phyloP scores from a whole-genome alignment of 2,329 filamentous ascomycete species.

The Huntiella abstrusa region DNA sequence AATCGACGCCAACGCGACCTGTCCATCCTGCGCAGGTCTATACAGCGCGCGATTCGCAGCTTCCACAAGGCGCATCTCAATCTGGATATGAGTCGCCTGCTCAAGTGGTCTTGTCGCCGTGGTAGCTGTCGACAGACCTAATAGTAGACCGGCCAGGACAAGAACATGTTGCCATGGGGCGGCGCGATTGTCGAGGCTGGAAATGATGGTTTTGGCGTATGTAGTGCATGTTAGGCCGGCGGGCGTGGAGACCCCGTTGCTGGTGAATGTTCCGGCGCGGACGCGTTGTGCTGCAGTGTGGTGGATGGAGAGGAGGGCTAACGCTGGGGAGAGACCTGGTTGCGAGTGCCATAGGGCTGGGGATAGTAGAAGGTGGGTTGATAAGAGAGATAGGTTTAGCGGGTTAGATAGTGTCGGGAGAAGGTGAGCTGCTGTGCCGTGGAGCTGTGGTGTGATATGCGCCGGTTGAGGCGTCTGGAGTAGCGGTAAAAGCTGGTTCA shows the following conservation, averaged over 20 bases:
- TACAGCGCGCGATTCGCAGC: slow-evolving; percentile 61
- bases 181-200: slow-evolving; percentile 38
- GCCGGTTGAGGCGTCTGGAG: slow-evolving; percentile 35
- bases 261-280: slow-evolving; percentile 18
- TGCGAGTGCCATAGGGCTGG: slow-evolving; percentile 47
- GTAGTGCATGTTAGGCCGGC: slow-evolving; percentile 29
- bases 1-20: slow-evolving; percentile 31
- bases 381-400: slow-evolving; percentile 53
- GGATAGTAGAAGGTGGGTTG: slow-evolving; percentile 51
- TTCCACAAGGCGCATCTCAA: slow-evolving; percentile 55
- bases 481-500: slow-evolving; percentile 45
- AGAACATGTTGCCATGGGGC: slow-evolving; percentile 67
- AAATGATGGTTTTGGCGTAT: slow-evolving; percentile 38
- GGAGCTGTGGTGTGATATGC: slow-evolving; percentile 33
- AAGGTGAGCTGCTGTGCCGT: slow-evolving; percentile 48
- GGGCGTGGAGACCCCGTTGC: slow-evolving; percentile 14
- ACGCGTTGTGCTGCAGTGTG: slow-evolving; percentile 44
- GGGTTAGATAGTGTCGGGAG: slow-evolving; percentile 54
- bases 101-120: slow-evolving; percentile 37
- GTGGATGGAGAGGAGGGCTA: slow-evolving; percentile 52
- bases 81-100: slow-evolving; percentile 39
- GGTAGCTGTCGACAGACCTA: slow-evolving; percentile 41
- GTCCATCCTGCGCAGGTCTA: slow-evolving; percentile 22
- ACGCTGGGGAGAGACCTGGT: slow-evolving; percentile 37
- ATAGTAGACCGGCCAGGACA: slow-evolving; percentile 58